Evolutionary conservation across 2,329 filamentous ascomycete species (phyloP).

Genomic region (Xylariales sp.): DNA sequence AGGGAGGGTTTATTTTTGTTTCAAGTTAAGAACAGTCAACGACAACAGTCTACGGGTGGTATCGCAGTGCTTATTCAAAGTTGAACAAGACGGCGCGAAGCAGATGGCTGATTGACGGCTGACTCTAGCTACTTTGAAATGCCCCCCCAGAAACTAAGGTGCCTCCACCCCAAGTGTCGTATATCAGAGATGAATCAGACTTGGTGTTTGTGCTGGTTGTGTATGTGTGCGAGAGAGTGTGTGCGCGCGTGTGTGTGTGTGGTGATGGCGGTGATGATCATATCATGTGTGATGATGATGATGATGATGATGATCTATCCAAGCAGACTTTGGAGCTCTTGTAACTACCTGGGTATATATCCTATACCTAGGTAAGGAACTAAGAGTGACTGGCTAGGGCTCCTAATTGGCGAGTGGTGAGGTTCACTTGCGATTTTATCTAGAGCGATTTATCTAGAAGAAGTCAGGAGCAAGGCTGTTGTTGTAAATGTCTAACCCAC

Average conservation of each 20-base stretch:
- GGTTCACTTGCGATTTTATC: conserved; percentile 14
- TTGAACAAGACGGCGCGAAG: conserved; percentile 35
- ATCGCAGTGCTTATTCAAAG: conserved; percentile 37
- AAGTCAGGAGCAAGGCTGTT: conserved; percentile 1
- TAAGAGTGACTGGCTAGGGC: not conserved
- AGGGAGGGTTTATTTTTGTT: conserved; percentile 34
- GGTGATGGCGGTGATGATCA: too few relatives aligned
- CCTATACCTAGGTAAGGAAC: not conserved
- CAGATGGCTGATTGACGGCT: conserved; percentile 34
- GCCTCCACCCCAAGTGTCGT: conserved; percentile 23
- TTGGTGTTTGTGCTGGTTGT: not conserved
- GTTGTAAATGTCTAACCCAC: conserved; percentile 4
- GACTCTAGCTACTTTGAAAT: conserved; percentile 38
- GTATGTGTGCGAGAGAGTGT: too few relatives aligned
- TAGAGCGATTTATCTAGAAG: conserved; percentile 10
- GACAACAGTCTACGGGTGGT: conserved; percentile 39
- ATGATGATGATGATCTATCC: conserved; percentile 19
- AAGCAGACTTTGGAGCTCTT: conserved; percentile 18
- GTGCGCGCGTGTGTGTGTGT: too few relatives aligned
- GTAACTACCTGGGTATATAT: not conserved
- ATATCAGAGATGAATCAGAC: conserved; percentile 20
- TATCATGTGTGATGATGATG: not conserved
- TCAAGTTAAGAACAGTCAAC: conserved; percentile 39
- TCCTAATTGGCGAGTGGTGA: not conserved
- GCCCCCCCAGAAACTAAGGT: conserved; percentile 25